Base-by-base conservation (phyloP, 2,329 filamentous ascomycete species). In the Aspergillaceae sp. region DNA sequence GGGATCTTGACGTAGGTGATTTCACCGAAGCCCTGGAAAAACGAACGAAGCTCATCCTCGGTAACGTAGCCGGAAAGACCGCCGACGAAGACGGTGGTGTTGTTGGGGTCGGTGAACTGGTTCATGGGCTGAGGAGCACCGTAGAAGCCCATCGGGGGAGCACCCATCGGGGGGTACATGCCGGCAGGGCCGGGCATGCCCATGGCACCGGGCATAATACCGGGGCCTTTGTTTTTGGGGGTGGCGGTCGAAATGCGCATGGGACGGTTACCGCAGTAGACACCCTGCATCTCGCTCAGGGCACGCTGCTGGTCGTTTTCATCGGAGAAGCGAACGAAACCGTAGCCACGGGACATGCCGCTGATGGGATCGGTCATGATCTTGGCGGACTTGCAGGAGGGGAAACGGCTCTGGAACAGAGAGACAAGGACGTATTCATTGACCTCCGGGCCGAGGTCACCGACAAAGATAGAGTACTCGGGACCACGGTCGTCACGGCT, bases 1-100 rank as follows among this genome's bases (percentile, higher is more conserved):
- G 92, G 92, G 49, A 98, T 98, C 83, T 98, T 98, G 75, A 98
- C 92, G 68, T 98, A 98, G 60, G 92, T 98, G 65, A 98, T 98
- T 69, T 98, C 92, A 50, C 92, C 92, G 55, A 98, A 98, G 59
- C 92, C 92, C 71, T 98, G 92, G 84, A 98, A 98, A 80, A 98
- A 98, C 0, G 90, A 96, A 53, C 92, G 88, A n/a, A 98, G 84
- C 76, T 98, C 92, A 62, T 98, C 92, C 75, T 98, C 92, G 41
- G 92, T 98, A 52, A 98, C 92, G 62, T 98, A 98, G 55, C 92
- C 92, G 34, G 90, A 96, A 4, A 98, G 82, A 45, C 92, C 92
- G 56, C 92, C 92, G 46, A 98, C 92, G 61, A 98, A 98, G 52
- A 98, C 92, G 19, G 92, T 98, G 11, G 92, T 98, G 75, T 98